Base-by-base conservation (phyloP, 2,329 filamentous ascomycete genomes). In the Penicillium janthinellum region DNA sequence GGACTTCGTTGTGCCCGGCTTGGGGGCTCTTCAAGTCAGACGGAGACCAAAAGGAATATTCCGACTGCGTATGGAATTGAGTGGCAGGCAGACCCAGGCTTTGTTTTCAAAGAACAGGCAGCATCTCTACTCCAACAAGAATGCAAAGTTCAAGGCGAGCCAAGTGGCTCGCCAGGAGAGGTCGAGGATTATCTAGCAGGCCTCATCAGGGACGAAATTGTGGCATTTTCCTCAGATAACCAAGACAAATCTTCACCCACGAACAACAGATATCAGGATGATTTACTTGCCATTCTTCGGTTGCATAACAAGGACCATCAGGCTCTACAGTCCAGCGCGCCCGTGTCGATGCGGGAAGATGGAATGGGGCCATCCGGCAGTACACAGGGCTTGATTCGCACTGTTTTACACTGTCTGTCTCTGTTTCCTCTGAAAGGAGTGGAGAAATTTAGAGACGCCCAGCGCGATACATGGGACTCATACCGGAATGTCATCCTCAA, bases 21-120 rank as follows among this genome's bases (percentile, higher is more conserved):
- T 2, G 54, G 55, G 39, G 41, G 38, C 10, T 31, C 28, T 10
- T 14, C 42, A 2, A 54, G 25, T 10, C 5, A 56, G n/a, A 10
- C 15, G 3, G 51, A 35, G 3, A 38, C 4, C 4, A 39, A 20
- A 12, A 60, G 45, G 0, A 25, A 54, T 17, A 48, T 35, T 8
- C 57, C 52, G 5, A 41, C 64, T 15, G 64, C 63, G 5, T 65
- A 71, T 45, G 54, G 49, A 0, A 49, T 71, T 12, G 57, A 67
- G 25, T 71, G 69, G 69, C 59, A 59, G 10, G 37, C 57, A 2
- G 67, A 71, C 52, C 58, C 65, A 0, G 57, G 37, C 22, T 62
- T 70, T 3, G 35, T 70, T 38, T 39, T 53, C 1, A 20, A 3
- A 6, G 20, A 47, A 0, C 41, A 53, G n/a, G 34, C 28, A 0